Percentiles rank a stretch among this genome's conserved stretches.
phyloP scores from a whole-genome alignment of 1,139 yeast species.

The Hyphopichia fennica region DNA sequence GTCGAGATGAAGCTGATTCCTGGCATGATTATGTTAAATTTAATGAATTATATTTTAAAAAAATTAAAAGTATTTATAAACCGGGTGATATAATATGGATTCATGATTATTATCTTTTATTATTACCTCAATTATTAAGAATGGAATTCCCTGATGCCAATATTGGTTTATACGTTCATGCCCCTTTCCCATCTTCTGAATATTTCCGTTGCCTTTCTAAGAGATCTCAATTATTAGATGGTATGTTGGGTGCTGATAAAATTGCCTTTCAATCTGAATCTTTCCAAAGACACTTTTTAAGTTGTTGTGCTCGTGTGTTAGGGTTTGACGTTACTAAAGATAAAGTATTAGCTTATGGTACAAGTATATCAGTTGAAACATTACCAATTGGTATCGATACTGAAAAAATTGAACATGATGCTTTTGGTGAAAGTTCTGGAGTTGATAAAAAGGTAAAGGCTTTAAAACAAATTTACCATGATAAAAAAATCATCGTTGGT shows the following conservation, averaged over 20 bases:
- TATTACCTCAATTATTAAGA: constrained; percentile 83
- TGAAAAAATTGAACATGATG: constrained; percentile 58
- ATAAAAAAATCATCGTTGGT: constrained; percentile 76
- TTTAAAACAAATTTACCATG: constrained; percentile 67
- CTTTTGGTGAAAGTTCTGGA: constrained; percentile 31
- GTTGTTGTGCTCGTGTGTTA: constrained; percentile 80
- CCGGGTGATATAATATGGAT: constrained; percentile 96
- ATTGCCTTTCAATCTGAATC: constrained; percentile 85
- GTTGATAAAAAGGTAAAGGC: constrained; percentile 43
- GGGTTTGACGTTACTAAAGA: constrained; percentile 66
- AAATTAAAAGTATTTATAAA: constrained; percentile 66
- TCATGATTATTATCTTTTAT: constrained; percentile 85
- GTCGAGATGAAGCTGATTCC: constrained; percentile 69
- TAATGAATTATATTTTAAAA: constrained; percentile 87
- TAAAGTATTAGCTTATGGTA: constrained; percentile 73
- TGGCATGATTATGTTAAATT: constrained; percentile 91
- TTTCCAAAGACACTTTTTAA: constrained; percentile 85
- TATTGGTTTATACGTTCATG: constrained; percentile 82
- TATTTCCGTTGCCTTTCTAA: constrained; percentile 86
- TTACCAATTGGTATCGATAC: constrained; percentile 88
- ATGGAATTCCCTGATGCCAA: constrained; percentile 78
- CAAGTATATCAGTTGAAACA: constrained; percentile 68
- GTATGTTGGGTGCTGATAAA: constrained; percentile 86
- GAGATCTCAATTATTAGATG: constrained; percentile 79
- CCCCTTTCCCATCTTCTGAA: constrained; percentile 96